Evolutionary conservation across 1,139 yeast species (phyloP), one percentile per base, ranked within the genome.

Genomic region (Saccharomycopsis hybrid): DNA sequence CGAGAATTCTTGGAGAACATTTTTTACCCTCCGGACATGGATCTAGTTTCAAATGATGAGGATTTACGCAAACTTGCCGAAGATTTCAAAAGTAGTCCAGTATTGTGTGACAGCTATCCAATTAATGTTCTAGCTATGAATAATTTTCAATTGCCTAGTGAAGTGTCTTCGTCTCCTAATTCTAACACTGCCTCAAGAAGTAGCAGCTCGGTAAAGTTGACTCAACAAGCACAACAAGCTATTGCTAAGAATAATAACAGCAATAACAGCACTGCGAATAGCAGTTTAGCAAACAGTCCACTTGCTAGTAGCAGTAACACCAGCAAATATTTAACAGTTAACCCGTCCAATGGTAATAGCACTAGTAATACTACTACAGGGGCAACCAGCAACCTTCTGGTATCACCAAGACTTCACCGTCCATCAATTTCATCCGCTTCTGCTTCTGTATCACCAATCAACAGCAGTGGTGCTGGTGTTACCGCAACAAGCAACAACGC

Each of bases 1-100:
- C 76, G 98, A 50, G 86, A 84, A 43, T 92, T 94, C 64, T 71
- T 94, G 64, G 88, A 85, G 62, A 80, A 80, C 57, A 83, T 90
- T 4, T 94, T 94, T 63, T 74, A 82, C 44, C 89, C 86, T 47
- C 56, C 56, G 8, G 88, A 82, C 56, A 39, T 51, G 29, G 49
- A 47, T 31, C 8, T 36, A 27, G 11, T 45, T 24, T 33, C 36
- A 13, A 54, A 47, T 33, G 36, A 37, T n/a, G 78, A 81, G 2
- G 55, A 49, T 29, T 67, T 65, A 43, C 46, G 43, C 29, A 18
- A 44, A 28, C 70, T 79, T 41, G 76, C 78, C n/a, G 74, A 72
- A 45, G 79, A 80, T 2, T 51, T 48, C 43, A 65, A 81, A n/a
- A 18, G 18, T 18, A 77, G 83, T 1, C 73, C 78, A 7, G 82